phyloP scores from a whole-genome alignment of 106 monocot genomes.

The Gastrodia elata region DNA sequence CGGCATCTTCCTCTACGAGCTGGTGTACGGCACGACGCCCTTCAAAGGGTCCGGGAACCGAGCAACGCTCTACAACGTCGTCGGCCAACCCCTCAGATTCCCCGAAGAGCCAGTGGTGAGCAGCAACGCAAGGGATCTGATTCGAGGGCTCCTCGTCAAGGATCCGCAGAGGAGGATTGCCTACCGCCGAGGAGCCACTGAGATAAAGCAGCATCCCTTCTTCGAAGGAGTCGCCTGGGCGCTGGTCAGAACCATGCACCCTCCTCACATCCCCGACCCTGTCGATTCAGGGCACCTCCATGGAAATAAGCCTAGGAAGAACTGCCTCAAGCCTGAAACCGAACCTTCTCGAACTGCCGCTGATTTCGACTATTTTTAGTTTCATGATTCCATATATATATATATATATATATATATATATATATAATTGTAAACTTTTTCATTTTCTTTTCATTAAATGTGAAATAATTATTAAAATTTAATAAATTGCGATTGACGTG shows the following conservation, averaged over 20 bases:
- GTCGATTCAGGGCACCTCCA: slow-evolving; percentile 24
- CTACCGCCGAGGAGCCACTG: slow-evolving; percentile 15
- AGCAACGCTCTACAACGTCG: slow-evolving; percentile 19
- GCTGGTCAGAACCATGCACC: slow-evolving; percentile 14
- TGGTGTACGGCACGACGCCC: slow-evolving; percentile 21
- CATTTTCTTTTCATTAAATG: no score
- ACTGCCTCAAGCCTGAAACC: no score
- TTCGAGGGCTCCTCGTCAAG: slow-evolving; percentile 20
- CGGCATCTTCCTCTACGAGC: slow-evolving; percentile 21
- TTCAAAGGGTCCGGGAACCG: slow-evolving; percentile 23
- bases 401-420: no score
- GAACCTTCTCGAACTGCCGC: no score
- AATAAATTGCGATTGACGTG: no score
- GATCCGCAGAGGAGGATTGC: slow-evolving; percentile 24
- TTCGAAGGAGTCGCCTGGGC: slow-evolving; percentile 26
- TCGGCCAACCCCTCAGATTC: slow-evolving; percentile 22
- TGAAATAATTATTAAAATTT: no score
- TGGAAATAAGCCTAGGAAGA: no score
- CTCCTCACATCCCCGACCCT: slow-evolving; percentile 19
- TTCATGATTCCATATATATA: no score
- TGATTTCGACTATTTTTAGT: no score
- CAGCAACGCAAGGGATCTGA: slow-evolving; percentile 11
- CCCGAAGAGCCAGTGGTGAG: slow-evolving; percentile 17
- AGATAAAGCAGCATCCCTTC: slow-evolving; percentile 29
- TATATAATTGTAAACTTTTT: no score